These are phyloP conservation scores for Alternaria gaisen DNA, from an alignment of 2,329 filamentous ascomycete genomes.

Conservation along the genomic window DNA sequence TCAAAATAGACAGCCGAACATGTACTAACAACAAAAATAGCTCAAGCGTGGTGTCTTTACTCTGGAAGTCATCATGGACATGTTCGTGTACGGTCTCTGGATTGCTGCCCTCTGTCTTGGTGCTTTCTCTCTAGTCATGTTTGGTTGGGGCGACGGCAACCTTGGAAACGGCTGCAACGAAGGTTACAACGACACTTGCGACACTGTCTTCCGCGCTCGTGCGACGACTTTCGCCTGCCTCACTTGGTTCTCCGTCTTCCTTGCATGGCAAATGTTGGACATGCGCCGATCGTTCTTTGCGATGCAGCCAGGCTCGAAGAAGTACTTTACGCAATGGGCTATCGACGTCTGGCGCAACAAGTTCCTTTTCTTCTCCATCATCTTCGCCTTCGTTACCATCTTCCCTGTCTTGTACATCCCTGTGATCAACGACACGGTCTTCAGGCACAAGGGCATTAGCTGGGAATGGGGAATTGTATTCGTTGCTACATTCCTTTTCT, in stretches of 20 bases:
- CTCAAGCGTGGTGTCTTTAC: slow-evolving; percentile 47
- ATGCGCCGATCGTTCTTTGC: slow-evolving; percentile 77
- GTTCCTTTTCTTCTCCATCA: slow-evolving; percentile 63
- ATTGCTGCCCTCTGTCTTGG: slow-evolving; percentile 46
- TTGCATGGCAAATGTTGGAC: slow-evolving; percentile 77
- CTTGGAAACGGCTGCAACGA: slow-evolving; percentile 47
- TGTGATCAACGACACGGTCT: slow-evolving; percentile 70
- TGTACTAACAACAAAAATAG: slow-evolving; percentile 19
- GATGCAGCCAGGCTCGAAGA: slow-evolving; percentile 70
- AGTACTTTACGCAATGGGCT: slow-evolving; percentile 68
- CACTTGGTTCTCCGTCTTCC: slow-evolving; percentile 78
- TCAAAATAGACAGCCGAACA: neutral
- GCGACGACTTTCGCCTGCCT: slow-evolving; percentile 77
- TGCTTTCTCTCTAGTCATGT: slow-evolving; percentile 47
- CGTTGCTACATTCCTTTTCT: slow-evolving; percentile 69
- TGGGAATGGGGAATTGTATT: slow-evolving; percentile 77
- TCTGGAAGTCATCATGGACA: slow-evolving; percentile 46
- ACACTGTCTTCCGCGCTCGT: slow-evolving; percentile 61
- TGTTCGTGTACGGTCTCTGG: slow-evolving; percentile 48
- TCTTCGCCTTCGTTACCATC: slow-evolving; percentile 43
- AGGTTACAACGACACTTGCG: slow-evolving; percentile 36
- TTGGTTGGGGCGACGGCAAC: slow-evolving; percentile 43
- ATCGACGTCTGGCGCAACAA: slow-evolving; percentile 74
- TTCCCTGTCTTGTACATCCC: slow-evolving; percentile 67
- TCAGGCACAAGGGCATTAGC: slow-evolving; percentile 70